Percentiles rank a stretch among this genome's conserved stretches.
These are phyloP conservation scores for Lichtheimia corymbifera DNA, from an alignment of 371 early-diverging fungal genomes.

Conservation along the genomic window DNA sequence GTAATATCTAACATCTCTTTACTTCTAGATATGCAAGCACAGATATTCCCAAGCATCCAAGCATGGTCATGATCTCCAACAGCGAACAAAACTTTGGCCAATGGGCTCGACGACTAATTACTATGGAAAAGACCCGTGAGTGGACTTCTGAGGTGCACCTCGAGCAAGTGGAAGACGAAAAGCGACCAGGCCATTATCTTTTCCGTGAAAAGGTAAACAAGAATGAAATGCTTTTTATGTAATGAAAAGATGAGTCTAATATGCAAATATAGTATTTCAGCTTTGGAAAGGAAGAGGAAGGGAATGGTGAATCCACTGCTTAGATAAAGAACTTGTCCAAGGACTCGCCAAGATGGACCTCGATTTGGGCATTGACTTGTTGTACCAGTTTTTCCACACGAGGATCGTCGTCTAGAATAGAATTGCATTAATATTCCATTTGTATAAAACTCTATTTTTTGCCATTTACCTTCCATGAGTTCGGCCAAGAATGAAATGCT, in stretches of 20 bases:
- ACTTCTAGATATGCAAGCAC: slow-evolving; percentile 63
- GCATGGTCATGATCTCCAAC: slow-evolving; percentile 79
- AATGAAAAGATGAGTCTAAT: too few species aligned
- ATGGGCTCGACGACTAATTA: slow-evolving; percentile 93
- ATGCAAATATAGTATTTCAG: not conserved
- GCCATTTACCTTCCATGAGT: slow-evolving; percentile 75
- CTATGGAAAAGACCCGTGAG: slow-evolving; percentile 84
- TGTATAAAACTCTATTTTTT: too few species aligned
- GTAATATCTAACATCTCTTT: not conserved
- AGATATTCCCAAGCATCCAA: slow-evolving; percentile 87
- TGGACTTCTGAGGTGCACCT: slow-evolving; percentile 24
- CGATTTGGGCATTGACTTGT: slow-evolving; percentile 84
- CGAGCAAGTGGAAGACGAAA: slow-evolving; percentile 31
- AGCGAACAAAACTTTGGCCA: slow-evolving; percentile 92
- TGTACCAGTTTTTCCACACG: slow-evolving; percentile 82
- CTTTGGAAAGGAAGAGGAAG: not conserved
- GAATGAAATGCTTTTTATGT: too few species aligned
- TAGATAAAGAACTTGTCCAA: slow-evolving; percentile 71
- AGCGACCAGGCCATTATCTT: slow-evolving; percentile 46
- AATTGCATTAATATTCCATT: not conserved
- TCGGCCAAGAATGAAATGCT: slow-evolving; percentile 95
- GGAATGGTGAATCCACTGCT: not conserved
- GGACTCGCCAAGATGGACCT: slow-evolving; percentile 87
- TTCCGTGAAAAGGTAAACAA: slow-evolving; percentile 50
- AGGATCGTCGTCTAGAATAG: slow-evolving; percentile 55